Base-by-base conservation (phyloP, 2,329 filamentous ascomycete species). In the Ciborinia camelliae region DNA sequence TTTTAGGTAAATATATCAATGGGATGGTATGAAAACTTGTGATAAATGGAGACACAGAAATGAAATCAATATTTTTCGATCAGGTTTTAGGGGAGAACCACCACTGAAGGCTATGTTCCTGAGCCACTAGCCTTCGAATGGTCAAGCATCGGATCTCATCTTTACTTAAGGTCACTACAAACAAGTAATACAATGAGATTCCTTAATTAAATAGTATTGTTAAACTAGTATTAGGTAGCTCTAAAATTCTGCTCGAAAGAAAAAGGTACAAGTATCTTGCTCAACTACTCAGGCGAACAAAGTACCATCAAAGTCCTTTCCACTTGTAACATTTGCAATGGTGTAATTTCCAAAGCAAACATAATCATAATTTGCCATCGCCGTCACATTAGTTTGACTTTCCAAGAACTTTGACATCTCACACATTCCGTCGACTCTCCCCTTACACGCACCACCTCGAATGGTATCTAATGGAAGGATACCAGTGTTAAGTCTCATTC, bases 401-500 rank as follows among this genome's bases (percentile, higher is more conserved):
- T 63, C 65, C 1, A 82, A 47, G 66, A 82, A 82, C 10, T 73
- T 71, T 9, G 74, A 69, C 68, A 82, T 67, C 3, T 75, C 70
- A 71, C 81, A 82, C 68, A 82, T 58, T 1, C 80, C 81, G 70
- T 82, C 81, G 3, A 76, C 74, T 23, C 81, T 73, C 2, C 74
- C 75, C 15, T 71, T 73, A 62, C 80, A 82, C 15, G 69, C 67
- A 3, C 81, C 80, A n/a, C 79, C 80, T 26, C 80, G 77, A 64
- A 83, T 81, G 0, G 77, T 79, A 55, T 78, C 73, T 20, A 82
- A 71, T 0, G 81, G 81, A 54, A 82, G 62, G 64, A 82, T 79
- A 30, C 79, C 81, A 65, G 80, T 78, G 71, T 82, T 83, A 48
- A 82, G 71, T 18, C 81, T 76, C 78, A 81, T 79, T 23, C 81